Evolutionary conservation across 2,329 filamentous ascomycete genomes (phyloP).

Genomic region (Hypoxylon sp.): DNA sequence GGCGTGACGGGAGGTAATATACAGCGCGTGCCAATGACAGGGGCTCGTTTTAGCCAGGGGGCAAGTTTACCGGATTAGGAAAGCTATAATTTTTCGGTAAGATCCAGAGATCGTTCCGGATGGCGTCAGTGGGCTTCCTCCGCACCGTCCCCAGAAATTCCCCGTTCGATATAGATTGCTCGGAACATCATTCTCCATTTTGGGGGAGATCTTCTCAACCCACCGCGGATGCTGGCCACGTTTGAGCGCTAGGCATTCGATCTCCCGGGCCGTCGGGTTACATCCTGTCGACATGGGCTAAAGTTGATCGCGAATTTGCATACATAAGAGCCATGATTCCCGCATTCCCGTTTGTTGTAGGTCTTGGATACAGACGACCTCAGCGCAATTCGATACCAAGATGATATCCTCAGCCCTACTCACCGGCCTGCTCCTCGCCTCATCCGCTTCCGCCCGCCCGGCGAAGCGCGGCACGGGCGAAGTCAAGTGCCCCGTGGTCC

Average conservation of each 20-base stretch:
- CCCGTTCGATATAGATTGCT: constrained; percentile 42
- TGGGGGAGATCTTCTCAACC: constrained; percentile 34
- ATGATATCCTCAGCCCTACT: constrained; percentile 45
- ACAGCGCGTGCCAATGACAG: constrained; percentile 20
- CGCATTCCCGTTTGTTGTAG: background rate
- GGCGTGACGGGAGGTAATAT: constrained; percentile 32
- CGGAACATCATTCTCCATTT: constrained; percentile 46
- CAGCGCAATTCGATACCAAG: constrained; percentile 19
- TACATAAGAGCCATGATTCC: constrained; percentile 28
- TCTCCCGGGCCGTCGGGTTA: constrained; percentile 35
- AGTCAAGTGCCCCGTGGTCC: constrained; percentile 48
- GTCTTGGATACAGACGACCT: background rate
- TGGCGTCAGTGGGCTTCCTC: constrained; percentile 32
- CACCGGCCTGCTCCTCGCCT: constrained; percentile 41
- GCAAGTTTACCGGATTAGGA: constrained; percentile 25
- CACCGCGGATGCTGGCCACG: constrained; percentile 19
- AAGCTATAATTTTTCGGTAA: constrained; percentile 31
- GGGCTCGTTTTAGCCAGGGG: constrained; percentile 44
- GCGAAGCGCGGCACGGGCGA: constrained; percentile 44
- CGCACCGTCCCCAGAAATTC: constrained; percentile 37
- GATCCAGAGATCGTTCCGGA: constrained; percentile 41
- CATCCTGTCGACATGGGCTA: constrained; percentile 9
- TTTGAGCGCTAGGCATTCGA: constrained; percentile 12
- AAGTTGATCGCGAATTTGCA: background rate
- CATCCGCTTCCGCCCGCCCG: constrained; percentile 36